phyloP scores from a whole-genome alignment of 1,284 basidiomycete species.

The Sphagnurus paluster region DNA sequence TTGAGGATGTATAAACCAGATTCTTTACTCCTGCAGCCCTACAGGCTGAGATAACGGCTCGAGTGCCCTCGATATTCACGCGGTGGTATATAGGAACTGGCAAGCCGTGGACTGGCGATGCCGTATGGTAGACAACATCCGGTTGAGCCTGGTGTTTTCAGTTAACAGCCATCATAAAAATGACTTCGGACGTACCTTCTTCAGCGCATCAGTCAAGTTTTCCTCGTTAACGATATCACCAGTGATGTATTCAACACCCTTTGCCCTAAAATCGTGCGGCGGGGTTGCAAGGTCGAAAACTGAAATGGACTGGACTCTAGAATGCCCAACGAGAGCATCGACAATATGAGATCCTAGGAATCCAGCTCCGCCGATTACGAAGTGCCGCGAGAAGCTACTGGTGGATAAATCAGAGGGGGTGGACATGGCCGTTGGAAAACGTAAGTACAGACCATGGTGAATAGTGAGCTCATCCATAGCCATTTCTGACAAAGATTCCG shows the following conservation, averaged over 20 bases:
- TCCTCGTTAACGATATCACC: slow-evolving; percentile 46
- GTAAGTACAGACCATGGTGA: too few relatives aligned
- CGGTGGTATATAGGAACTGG: slow-evolving; percentile 45
- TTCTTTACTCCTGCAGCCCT: slow-evolving; percentile 43
- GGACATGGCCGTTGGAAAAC: not conserved
- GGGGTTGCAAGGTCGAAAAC: slow-evolving; percentile 49
- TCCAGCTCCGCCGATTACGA: slow-evolving; percentile 49
- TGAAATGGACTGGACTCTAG: slow-evolving; percentile 31
- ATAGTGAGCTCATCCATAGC: too few relatives aligned
- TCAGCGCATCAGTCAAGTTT: slow-evolving; percentile 37
- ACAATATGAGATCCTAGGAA: slow-evolving; percentile 53
- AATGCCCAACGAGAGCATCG: slow-evolving; percentile 40
- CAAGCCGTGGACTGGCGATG: slow-evolving; percentile 48
- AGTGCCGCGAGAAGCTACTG: slow-evolving; percentile 10
- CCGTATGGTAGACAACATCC: slow-evolving; percentile 53
- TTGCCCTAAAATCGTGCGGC: slow-evolving; percentile 37
- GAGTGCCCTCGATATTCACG: slow-evolving; percentile 61
- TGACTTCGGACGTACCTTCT: slow-evolving; percentile 28
- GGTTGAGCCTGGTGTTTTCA: slow-evolving; percentile 25
- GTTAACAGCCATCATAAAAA: not conserved
- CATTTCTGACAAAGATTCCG: too few relatives aligned
- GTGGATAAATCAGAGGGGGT: not conserved
- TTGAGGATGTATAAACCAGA: slow-evolving; percentile 60
- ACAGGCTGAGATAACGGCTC: slow-evolving; percentile 46
- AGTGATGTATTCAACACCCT: slow-evolving; percentile 41